These are phyloP conservation scores for Pythium aristosporum DNA, from an alignment of 352 stramenopile species.

Conservation along the genomic window DNA sequence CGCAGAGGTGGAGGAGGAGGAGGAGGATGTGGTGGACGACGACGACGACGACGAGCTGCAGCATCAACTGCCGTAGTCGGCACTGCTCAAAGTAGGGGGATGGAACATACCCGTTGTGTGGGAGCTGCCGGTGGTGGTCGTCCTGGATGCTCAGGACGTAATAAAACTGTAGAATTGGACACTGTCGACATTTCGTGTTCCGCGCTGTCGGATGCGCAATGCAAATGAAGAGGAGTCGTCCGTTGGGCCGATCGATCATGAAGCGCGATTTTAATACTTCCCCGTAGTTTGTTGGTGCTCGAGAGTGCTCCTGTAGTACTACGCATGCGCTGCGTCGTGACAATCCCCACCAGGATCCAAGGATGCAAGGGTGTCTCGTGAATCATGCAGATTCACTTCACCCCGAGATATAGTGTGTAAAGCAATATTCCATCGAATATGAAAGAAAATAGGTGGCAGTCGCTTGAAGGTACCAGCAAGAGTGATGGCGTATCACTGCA, in stretches of 20 bases:
- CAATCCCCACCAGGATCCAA: too few relatives aligned
- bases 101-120: background rate
- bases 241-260: too few relatives aligned
- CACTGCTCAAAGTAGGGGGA: too few relatives aligned
- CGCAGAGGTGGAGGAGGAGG: background rate
- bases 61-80: conserved; percentile 6
- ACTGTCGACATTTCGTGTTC: background rate
- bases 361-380: too few relatives aligned
- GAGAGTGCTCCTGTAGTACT: too few relatives aligned
- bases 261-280: too few relatives aligned
- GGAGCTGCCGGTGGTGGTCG: background rate
- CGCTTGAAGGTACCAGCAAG: conserved; percentile 3
- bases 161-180: background rate
- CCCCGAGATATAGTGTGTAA: background rate
- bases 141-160: background rate
- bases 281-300: too few relatives aligned
- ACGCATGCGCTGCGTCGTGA: too few relatives aligned
- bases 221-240: too few relatives aligned
- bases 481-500: background rate
- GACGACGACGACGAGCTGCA: background rate
- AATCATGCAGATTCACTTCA: too few relatives aligned
- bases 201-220: too few relatives aligned
- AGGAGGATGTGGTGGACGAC: background rate
- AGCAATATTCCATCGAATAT: background rate
- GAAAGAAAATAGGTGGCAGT: conserved; percentile 3